These are phyloP conservation scores for Pythium dissimile DNA, from an alignment of 352 stramenopile genomes.

Conservation along the genomic window DNA sequence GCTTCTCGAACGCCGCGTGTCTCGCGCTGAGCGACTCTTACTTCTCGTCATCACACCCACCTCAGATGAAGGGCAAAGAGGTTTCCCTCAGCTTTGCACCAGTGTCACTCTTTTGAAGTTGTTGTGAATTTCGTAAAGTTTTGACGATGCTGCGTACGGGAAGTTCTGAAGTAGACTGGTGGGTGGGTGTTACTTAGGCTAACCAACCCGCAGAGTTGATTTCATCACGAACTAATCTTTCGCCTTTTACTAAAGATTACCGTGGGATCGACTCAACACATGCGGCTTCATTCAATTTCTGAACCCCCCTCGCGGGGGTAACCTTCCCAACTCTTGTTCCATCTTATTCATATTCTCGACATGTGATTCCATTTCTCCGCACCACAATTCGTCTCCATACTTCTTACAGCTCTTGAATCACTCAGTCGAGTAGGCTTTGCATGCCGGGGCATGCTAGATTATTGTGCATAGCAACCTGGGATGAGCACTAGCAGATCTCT, in stretches of 20 bases:
- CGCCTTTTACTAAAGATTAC: conserved; percentile 94
- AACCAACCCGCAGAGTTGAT: conserved; percentile 32
- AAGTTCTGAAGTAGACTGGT: conserved; percentile 9
- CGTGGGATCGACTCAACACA: conserved; percentile 79
- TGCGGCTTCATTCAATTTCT: conserved; percentile 84
- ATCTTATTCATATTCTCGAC: neutral
- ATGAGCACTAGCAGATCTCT: too few relatives aligned
- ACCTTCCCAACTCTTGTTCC: neutral
- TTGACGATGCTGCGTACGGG: conserved; percentile 3
- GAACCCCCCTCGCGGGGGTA: conserved; percentile 27
- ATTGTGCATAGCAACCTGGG: too few relatives aligned
- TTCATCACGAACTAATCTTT: conserved; percentile 78
- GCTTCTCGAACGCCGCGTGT: conserved; percentile 4
- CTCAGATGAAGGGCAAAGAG: too few relatives aligned
- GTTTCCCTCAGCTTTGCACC: neutral
- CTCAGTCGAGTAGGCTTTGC: too few relatives aligned
- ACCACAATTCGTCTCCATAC: neutral
- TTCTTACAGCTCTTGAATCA: too few relatives aligned
- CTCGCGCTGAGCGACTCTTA: conserved; percentile 5
- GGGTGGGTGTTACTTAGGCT: neutral
- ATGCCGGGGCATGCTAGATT: too few relatives aligned
- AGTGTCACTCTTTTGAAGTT: conserved; percentile 11
- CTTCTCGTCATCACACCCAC: conserved; percentile 3
- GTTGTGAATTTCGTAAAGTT: neutral
- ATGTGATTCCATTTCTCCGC: neutral